phyloP scores from a whole-genome alignment of 148 eudicot genomes.

The Rhododendron simsii region DNA sequence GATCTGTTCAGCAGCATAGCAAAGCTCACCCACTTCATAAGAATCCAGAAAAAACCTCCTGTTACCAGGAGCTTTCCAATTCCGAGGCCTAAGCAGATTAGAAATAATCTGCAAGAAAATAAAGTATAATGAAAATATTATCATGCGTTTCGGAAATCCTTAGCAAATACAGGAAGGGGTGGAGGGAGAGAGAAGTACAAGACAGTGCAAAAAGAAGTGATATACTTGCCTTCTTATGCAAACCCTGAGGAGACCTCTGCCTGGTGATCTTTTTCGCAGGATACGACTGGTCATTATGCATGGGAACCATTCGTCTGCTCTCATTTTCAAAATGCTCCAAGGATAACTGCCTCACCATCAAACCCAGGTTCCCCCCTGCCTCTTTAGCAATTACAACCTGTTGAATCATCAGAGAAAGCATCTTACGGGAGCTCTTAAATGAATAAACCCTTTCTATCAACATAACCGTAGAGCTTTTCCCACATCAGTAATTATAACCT shows the following conservation, averaged over 20 bases:
- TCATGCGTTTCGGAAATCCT: neutral
- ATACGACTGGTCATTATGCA: conserved; percentile 51
- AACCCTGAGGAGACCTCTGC: conserved; percentile 90
- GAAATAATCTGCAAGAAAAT: conserved; percentile 69
- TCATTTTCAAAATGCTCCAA: conserved; percentile 98
- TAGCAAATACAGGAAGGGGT: neutral
- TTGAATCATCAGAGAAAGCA: conserved; percentile 9
- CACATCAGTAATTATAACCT: neutral
- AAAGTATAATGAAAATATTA: neutral
- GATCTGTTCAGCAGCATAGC: conserved; percentile 95
- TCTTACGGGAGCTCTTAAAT: conserved; percentile 4
- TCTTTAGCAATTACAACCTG: conserved; percentile 99
- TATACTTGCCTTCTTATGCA: conserved; percentile 83
- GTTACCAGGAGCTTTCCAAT: conserved; percentile 85
- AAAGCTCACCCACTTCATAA: conserved; percentile 96
- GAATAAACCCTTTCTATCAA: neutral
- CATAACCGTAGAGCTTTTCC: neutral
- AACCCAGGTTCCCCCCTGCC: conserved; percentile 79
- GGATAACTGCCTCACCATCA: conserved; percentile 91
- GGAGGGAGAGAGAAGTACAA: neutral
- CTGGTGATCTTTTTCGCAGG: conserved; percentile 56
- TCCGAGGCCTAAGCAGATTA: conserved; percentile 81
- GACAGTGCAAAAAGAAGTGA: too few relatives aligned
- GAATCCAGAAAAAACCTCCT: conserved; percentile 93
- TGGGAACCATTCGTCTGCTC: conserved; percentile 85